Evolutionary conservation across 768 basidiomycete genomes (phyloP).

Genomic region (Kwoniella bestiolae): DNA sequence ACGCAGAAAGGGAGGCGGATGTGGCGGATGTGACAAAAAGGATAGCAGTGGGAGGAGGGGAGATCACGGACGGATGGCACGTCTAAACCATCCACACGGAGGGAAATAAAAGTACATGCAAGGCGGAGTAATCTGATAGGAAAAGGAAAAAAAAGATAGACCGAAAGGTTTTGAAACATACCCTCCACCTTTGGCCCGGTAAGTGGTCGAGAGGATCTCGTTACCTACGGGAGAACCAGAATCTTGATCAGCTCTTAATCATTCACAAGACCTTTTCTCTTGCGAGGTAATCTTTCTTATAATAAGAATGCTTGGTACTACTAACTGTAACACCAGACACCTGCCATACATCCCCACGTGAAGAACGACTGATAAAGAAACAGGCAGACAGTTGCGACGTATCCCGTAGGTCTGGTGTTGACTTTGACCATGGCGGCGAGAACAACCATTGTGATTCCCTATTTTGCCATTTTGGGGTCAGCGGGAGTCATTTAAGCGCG

Average conservation of each 20-base stretch:
- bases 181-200: slow-evolving; percentile 14
- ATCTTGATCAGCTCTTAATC: neutral
- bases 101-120: no score
- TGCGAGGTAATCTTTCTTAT: no score
- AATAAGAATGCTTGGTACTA: neutral
- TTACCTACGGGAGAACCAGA: neutral
- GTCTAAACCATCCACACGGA: no score
- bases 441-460: slow-evolving; percentile 28
- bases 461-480: neutral
- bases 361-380: slow-evolving; percentile 25
- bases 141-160: neutral
- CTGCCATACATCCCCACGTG: slow-evolving; percentile 27
- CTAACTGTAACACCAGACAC: slow-evolving; percentile 12
- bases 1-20: no score
- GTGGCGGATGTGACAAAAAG: no score
- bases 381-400: slow-evolving; percentile 23
- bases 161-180: neutral
- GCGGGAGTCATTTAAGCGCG: no score
- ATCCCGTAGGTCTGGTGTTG: slow-evolving; percentile 24
- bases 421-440: slow-evolving; percentile 39
- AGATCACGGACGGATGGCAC: no score
- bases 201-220: slow-evolving; percentile 15
- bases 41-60: no score
- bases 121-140: no score
- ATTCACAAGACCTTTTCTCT: no score